Conservation (phyloP, 179 eudicot species). For the Silene vulgaris region DNA sequence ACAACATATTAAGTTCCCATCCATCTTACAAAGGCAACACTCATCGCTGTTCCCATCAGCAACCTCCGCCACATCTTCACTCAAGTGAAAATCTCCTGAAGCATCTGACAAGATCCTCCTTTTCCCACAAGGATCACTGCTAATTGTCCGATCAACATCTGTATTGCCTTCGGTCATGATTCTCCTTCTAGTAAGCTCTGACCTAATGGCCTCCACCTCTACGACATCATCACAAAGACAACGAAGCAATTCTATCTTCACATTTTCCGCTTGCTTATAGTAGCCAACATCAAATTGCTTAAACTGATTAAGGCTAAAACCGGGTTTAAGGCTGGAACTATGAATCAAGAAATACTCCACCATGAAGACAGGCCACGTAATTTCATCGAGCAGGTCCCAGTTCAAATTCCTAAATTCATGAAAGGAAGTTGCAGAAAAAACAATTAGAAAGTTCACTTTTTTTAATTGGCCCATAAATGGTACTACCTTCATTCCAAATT, state of each 20-base stretch:
- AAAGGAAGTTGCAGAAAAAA: slow-evolving; percentile 18
- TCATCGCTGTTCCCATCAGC: slow-evolving; percentile 88
- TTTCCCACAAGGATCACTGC: slow-evolving; percentile 36
- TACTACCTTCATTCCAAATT: neutral
- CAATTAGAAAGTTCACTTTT: neutral
- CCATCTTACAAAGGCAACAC: slow-evolving; percentile 97
- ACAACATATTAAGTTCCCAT: slow-evolving; percentile 91
- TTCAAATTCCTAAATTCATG: slow-evolving; percentile 60
- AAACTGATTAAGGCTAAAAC: slow-evolving; percentile 46
- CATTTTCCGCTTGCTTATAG: slow-evolving; percentile 52
- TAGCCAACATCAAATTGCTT: slow-evolving; percentile 63
- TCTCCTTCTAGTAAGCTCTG: slow-evolving; percentile 68
- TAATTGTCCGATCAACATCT: slow-evolving; percentile 45
- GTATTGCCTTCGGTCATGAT: slow-evolving; percentile 35
- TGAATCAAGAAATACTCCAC: slow-evolving; percentile 65
- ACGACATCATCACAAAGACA: slow-evolving; percentile 85
- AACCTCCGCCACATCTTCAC: slow-evolving; percentile 54
- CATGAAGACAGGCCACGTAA: slow-evolving; percentile 93
- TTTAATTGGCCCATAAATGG: slow-evolving; percentile 16
- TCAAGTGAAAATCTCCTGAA: slow-evolving; percentile 37
- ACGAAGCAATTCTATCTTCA: slow-evolving; percentile 72
- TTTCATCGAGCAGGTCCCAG: slow-evolving; percentile 87
- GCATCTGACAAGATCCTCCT: slow-evolving; percentile 40
- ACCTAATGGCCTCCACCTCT: slow-evolving; percentile 64
- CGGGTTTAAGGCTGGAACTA: slow-evolving; percentile 51